phyloP scores from a whole-genome alignment of 23 red algal species.

The Agarophyton chilense region DNA sequence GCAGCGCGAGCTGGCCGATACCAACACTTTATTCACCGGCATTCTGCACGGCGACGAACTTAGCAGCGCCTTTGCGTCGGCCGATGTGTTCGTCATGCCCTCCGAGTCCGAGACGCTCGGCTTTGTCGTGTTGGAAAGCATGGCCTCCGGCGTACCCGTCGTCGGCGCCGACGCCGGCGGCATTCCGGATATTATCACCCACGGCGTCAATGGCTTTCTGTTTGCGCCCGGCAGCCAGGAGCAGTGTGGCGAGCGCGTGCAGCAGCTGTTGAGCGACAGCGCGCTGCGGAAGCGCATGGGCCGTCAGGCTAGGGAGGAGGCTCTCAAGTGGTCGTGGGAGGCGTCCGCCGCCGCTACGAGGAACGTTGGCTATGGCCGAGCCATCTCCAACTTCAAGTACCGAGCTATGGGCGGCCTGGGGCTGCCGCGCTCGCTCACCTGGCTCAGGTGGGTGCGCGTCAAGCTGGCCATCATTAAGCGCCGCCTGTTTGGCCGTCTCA shows the following conservation, averaged over 20 bases:
- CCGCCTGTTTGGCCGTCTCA: constrained; percentile 30
- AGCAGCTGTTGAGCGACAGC: constrained; percentile 49
- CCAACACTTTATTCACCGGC: constrained; percentile 77
- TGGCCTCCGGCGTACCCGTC: constrained; percentile 95
- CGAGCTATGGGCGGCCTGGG: constrained; percentile 80
- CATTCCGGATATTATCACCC: constrained; percentile 85
- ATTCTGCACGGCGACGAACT: constrained; percentile 84
- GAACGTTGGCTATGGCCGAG: constrained; percentile 87
- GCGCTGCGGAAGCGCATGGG: constrained; percentile 61
- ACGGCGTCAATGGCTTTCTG: constrained; percentile 79
- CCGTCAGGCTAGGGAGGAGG: constrained; percentile 66
- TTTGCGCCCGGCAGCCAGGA: constrained; percentile 74
- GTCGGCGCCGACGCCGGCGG: constrained; percentile 89
- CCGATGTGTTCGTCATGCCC: constrained; percentile 98
- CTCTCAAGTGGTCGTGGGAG: constrained; percentile 85
- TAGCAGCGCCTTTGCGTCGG: constrained; percentile 87
- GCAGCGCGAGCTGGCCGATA: constrained; percentile 63
- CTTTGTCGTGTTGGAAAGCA: constrained; percentile 94
- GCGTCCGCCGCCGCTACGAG: constrained; percentile 87
- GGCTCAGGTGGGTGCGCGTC: constrained; percentile 89
- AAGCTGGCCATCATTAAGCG: constrained; percentile 22
- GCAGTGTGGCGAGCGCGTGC: constrained; percentile 38
- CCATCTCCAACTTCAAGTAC: constrained; percentile 90
- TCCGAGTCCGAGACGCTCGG: constrained; percentile 95
- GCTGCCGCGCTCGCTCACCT: constrained; percentile 84